phyloP scores from a whole-genome alignment of 2,329 filamentous ascomycete genomes.

The Epicoccum nigrum region DNA sequence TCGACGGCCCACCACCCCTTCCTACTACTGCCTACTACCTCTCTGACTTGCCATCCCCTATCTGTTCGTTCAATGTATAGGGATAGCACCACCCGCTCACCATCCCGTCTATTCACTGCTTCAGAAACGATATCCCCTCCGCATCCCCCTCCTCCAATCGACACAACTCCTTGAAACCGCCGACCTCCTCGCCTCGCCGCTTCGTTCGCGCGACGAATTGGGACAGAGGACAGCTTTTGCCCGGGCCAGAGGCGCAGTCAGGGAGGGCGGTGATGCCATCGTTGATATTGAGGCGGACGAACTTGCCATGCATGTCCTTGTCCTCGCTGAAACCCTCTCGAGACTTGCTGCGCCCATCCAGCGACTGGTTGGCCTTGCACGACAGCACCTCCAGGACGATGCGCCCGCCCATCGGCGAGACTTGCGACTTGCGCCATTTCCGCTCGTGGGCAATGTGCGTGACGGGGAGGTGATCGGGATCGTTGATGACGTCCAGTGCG shows the following conservation, averaged over 20 bases:
- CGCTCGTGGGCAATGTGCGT: slow-evolving; percentile 53
- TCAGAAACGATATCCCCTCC: slow-evolving; percentile 57
- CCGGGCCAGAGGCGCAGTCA: slow-evolving; percentile 56
- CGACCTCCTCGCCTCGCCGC: slow-evolving; percentile 51
- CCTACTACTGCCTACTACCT: too few relatives aligned
- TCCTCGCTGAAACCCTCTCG: too few relatives aligned
- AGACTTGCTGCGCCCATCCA: neutral
- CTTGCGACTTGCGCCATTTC: slow-evolving; percentile 61
- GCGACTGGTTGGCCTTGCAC: slow-evolving; percentile 40
- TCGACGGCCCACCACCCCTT: too few relatives aligned
- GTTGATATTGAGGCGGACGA: slow-evolving; percentile 63
- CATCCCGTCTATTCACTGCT: slow-evolving; percentile 45
- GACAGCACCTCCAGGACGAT: slow-evolving; percentile 61
- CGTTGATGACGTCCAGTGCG: slow-evolving; percentile 57
- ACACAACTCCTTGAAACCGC: slow-evolving; percentile 57
- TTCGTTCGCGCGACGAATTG: slow-evolving; percentile 52
- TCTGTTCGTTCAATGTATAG: too few relatives aligned
- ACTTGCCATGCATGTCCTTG: too few relatives aligned
- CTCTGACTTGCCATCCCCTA: too few relatives aligned
- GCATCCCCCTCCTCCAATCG: slow-evolving; percentile 51
- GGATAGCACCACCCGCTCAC: too few relatives aligned
- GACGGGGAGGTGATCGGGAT: slow-evolving; percentile 54
- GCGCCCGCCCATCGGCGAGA: slow-evolving; percentile 64
- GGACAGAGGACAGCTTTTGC: slow-evolving; percentile 54
- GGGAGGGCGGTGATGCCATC: slow-evolving; percentile 60